Evolutionary conservation across 805 yeast species (phyloP), one percentile per base, ranked within the genome.

Genomic region (Saccharomycopsis sp.): DNA sequence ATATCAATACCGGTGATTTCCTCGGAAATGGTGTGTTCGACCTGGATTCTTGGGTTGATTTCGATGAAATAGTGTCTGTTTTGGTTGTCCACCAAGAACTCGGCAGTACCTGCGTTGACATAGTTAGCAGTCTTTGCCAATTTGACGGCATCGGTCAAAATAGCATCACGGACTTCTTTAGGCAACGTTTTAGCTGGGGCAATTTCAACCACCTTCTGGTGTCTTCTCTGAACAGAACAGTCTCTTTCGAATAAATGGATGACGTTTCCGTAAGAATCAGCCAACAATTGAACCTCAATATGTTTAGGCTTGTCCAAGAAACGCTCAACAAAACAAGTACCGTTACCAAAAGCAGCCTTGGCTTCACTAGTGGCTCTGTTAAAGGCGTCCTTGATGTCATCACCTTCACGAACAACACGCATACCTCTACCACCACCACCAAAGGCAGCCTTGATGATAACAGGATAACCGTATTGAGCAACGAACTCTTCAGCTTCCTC

Each of bases 391-490:
- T 71, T 86, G 60, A 93, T 83, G 72, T 86, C 89, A 67, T 94
- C 99, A 67, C 97, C 97, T 74, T 93, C 97, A 69, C 96, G 81
- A 52, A 93, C 99, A 55, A 93, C 99, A 77, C 99, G 86, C 98
- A 93, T 94, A 82, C 99, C 99, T 76, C 98, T 85, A 70, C 99
- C 99, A 80, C 99, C 99, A 76, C 99, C 99, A 72, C 99, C 99
- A 70, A 88, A 94, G 44, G 99, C 99, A 53, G 99, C 99, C 76
- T 93, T 93, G 75, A 93, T 91, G 74, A 93, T 93, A 54, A 94
- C 98, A 7, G 99, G 99, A 75, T 73, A 92, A 35, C 99, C 99
- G 73, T 93, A 81, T 74, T 90, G 69, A 52, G 75, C 81, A 42
- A 92, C 97, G 69, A 93, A 93, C 7, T 72, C 85, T 64, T 75